Evolutionary conservation across 805 yeast genomes (phyloP).

Genomic region (Saturnispora besseyi): DNA sequence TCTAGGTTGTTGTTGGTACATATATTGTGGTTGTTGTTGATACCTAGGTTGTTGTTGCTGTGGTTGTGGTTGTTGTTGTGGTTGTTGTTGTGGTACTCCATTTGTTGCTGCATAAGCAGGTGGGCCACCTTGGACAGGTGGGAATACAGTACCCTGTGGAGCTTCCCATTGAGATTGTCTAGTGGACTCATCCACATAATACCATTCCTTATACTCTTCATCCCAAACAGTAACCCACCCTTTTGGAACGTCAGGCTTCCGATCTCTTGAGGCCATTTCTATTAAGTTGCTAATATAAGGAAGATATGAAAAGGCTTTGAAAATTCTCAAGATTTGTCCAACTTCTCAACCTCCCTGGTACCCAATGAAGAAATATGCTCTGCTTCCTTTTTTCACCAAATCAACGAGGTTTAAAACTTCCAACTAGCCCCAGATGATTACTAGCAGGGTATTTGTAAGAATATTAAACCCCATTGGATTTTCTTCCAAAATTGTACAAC

Average conservation of each 20-base stretch:
- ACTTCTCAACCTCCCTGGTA: too few relatives aligned
- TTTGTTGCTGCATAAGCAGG: constrained; percentile 6
- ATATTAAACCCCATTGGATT: too few relatives aligned
- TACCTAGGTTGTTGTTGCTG: background rate
- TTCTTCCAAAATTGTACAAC: too few relatives aligned
- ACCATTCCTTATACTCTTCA: constrained; percentile 58
- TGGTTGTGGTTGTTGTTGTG: background rate
- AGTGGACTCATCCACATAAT: constrained; percentile 65
- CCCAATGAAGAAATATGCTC: too few relatives aligned
- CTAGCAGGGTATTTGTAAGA: too few relatives aligned
- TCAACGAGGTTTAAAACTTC: too few relatives aligned
- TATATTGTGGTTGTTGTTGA: constrained; percentile 8
- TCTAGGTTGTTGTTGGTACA: constrained; percentile 12
- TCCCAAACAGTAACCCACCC: constrained; percentile 72
- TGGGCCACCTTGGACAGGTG: constrained; percentile 29
- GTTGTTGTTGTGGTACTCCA: background rate
- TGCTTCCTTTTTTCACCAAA: too few relatives aligned
- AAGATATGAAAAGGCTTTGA: too few relatives aligned
- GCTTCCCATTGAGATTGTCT: constrained; percentile 88
- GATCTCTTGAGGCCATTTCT: constrained; percentile 20
- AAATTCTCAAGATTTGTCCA: too few relatives aligned
- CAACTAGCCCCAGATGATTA: too few relatives aligned
- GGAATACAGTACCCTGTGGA: constrained; percentile 51
- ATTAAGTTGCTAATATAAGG: too few relatives aligned
- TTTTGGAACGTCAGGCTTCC: constrained; percentile 23